Conservation (phyloP, 768 basidiomycete species). For the Termitomyces sp. region DNA sequence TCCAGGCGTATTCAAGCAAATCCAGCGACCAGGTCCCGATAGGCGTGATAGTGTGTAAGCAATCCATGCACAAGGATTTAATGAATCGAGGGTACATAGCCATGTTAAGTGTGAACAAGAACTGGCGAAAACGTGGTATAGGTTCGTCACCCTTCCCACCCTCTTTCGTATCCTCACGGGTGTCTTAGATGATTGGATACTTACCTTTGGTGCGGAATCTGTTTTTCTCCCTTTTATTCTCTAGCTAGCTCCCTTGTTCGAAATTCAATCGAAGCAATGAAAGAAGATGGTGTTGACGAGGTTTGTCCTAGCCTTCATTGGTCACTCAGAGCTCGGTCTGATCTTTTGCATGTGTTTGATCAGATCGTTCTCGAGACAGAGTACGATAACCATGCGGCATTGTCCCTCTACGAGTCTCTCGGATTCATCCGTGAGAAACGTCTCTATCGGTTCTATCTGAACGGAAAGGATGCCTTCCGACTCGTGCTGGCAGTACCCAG, state of each 20-base stretch:
- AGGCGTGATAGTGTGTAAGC: conserved; percentile 96
- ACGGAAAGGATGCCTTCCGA: conserved; percentile 93
- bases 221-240: conserved; percentile 29
- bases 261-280: conserved; percentile 83
- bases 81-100: conserved; percentile 94
- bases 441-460: conserved; percentile 91
- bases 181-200: conserved; percentile 41
- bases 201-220: conserved; percentile 42
- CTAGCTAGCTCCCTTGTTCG: conserved; percentile 83
- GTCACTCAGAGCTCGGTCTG: background rate
- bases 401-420: conserved; percentile 84
- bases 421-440: conserved; percentile 97
- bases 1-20: conserved; percentile 54
- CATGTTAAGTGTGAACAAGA: conserved; percentile 87
- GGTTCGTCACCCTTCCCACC: conserved; percentile 50
- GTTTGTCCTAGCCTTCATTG: conserved; percentile 35
- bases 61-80: conserved; percentile 74
- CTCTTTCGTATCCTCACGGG: conserved; percentile 36
- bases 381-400: conserved; percentile 83
- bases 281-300: conserved; percentile 77
- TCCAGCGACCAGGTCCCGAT: conserved; percentile 50
- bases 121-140: conserved; percentile 87
- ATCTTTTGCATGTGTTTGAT: background rate
- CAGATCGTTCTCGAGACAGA: conserved; percentile 96
- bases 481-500: conserved; percentile 62